Base-by-base conservation (phyloP, 2,329 filamentous ascomycete species). In the Fusarium clavum region DNA sequence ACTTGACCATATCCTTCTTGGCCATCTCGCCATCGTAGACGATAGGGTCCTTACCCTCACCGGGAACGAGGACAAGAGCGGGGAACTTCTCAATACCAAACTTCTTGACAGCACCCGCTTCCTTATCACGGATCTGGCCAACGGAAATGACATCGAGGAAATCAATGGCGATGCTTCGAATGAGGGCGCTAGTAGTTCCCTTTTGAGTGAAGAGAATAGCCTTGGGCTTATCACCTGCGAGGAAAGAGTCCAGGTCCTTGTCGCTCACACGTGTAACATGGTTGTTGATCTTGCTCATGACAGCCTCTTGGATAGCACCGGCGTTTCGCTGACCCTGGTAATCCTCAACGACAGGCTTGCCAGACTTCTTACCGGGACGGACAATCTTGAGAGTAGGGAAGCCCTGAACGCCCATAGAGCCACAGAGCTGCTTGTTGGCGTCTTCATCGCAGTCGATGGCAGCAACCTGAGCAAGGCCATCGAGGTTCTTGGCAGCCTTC, bases 351-450 rank as follows among this genome's bases (percentile, higher is more conserved):
- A 89, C 86, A 3, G 96, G 95, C 77, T 90, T 92, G 77, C 90
- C 91, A 38, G 82, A 81, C 81, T 94, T 97, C 83, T 93, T 94
- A 70, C 92, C 89, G 0, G 96, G 96, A 24, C 90, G 90, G 56
- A 98, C 89, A 49, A 97, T 95, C 86, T 99, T 99, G 70, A 99
- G 85, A 1, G 96, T 98, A 1, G 96, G 96, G 83, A 98, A 99
- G 62, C 96, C 96, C 82, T 97, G 87, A 8, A 99, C 88, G 58
- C 94, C 95, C 88, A 98, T 92, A 72, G 86, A 82, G 48, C 91
- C 90, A 80, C 96, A 99, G 73, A 98, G 88, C 4, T 86, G 85
- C 84, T 98, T 98, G 86, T 98, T 99, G 70, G 85, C 83, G 57
- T 98, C 95, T 32, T 97, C 94, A 77, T 99, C 95, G 81, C 96